Conservation (phyloP, 148 eudicot species). For the Hydrangea macrophylla region DNA sequence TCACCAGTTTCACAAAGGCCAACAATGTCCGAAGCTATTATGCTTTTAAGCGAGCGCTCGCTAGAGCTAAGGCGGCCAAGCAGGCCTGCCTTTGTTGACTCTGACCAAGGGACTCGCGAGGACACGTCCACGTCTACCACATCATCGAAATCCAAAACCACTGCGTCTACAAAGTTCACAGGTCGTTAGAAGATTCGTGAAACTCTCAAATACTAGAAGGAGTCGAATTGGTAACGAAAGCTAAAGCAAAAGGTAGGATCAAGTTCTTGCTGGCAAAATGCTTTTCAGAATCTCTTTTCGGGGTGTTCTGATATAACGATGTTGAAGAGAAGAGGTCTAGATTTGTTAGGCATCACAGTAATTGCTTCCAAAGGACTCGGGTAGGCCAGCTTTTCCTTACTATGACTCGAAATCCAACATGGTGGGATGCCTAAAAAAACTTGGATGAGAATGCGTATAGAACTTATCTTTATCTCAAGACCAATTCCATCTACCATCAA, state of each 20-base stretch:
- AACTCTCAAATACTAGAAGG: conserved; percentile 24
- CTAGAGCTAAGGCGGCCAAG: conserved; percentile 11
- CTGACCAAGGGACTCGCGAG: conserved; percentile 10
- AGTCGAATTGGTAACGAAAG: conserved; percentile 36
- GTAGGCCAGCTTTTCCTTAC: conserved; percentile 49
- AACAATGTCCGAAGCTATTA: conserved; percentile 43
- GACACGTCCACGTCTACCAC: conserved; percentile 8
- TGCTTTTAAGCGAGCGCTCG: conserved; percentile 29
- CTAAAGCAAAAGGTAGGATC: conserved; percentile 29
- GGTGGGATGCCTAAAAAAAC: conserved; percentile 45
- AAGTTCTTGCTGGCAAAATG: conserved; percentile 57
- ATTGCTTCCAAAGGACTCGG: conserved; percentile 76
- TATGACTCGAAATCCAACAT: conserved; percentile 47
- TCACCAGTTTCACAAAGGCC: conserved; percentile 36
- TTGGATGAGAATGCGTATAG: conserved; percentile 50
- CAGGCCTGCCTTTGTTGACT: conserved; percentile 19
- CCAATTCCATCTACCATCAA: conserved; percentile 71
- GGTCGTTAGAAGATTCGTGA: conserved; percentile 9
- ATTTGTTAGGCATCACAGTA: conserved; percentile 74
- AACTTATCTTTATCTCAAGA: conserved; percentile 55
- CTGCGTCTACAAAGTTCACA: conserved; percentile 13
- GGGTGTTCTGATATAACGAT: conserved; percentile 60
- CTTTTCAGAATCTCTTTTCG: conserved; percentile 52
- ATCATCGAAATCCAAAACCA: conserved; percentile 16
- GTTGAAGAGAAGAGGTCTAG: conserved; percentile 55